phyloP scores from a whole-genome alignment of 1,284 basidiomycete genomes.

The Ustilago xerochloae region DNA sequence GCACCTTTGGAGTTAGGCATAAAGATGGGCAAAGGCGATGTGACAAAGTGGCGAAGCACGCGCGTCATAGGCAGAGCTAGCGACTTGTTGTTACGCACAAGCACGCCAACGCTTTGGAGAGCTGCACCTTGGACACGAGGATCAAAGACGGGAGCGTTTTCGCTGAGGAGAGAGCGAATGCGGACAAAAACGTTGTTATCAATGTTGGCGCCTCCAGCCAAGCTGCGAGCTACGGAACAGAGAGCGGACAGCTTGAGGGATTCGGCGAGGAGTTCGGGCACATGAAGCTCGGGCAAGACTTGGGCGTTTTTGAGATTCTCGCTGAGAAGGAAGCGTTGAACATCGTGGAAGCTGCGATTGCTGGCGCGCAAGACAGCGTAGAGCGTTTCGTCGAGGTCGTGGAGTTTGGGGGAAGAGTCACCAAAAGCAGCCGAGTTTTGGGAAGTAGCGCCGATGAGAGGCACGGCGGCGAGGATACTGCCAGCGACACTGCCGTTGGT shows the following conservation, averaged over 20 bases:
- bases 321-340: slow-evolving; percentile 63
- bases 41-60: slow-evolving; percentile 87
- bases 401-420: slow-evolving; percentile 66
- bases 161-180: slow-evolving; percentile 81
- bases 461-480: slow-evolving; percentile 44
- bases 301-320: slow-evolving; percentile 50
- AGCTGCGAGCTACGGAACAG: slow-evolving; percentile 79
- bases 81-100: slow-evolving; percentile 85
- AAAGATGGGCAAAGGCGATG: slow-evolving; percentile 86
- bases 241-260: slow-evolving; percentile 85
- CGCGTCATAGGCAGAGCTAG: slow-evolving; percentile 81
- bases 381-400: slow-evolving; percentile 66
- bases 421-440: slow-evolving; percentile 49
- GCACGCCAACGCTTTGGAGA: slow-evolving; percentile 80
- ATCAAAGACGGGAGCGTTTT: slow-evolving; percentile 82
- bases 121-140: slow-evolving; percentile 85
- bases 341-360: slow-evolving; percentile 60
- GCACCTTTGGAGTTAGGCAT: slow-evolving; percentile 72
- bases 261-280: slow-evolving; percentile 53
- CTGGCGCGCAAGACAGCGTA: slow-evolving; percentile 54
- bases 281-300: slow-evolving; percentile 54
- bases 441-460: slow-evolving; percentile 24
- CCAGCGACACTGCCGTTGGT: slow-evolving; percentile 21
- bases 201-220: slow-evolving; percentile 61
- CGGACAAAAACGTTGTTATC: slow-evolving; percentile 79